Percentiles rank a stretch among this genome's conserved stretches.
phyloP scores from a whole-genome alignment of 2,329 filamentous ascomycete genomes.

The Exophiala aquamarina region DNA sequence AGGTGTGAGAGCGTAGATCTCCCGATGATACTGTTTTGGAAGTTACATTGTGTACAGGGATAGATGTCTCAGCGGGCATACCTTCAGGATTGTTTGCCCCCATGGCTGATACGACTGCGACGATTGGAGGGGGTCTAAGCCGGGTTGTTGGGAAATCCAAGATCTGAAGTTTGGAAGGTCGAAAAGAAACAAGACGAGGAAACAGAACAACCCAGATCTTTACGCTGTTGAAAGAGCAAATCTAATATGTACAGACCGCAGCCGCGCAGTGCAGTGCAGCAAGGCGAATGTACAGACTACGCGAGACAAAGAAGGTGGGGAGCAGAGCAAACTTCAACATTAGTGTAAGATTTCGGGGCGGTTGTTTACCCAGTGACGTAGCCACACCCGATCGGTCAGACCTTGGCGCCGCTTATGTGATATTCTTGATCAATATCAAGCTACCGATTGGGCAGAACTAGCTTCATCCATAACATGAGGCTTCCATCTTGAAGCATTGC shows the following conservation, averaged over 20 bases:
- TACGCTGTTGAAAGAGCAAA: too few species aligned
- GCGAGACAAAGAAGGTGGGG: background rate
- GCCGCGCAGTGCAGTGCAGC: too few species aligned
- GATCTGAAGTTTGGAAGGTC: background rate
- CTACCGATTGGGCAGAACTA: background rate
- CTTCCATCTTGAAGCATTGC: background rate
- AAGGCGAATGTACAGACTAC: too few species aligned
- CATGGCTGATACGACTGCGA: slow-evolving; percentile 2
- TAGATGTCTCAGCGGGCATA: background rate
- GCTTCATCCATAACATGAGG: too few species aligned
- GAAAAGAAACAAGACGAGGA: too few species aligned
- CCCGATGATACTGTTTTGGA: background rate
- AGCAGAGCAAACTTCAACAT: background rate
- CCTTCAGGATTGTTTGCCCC: slow-evolving; percentile 11
- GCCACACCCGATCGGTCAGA: slow-evolving; percentile 2
- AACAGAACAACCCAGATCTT: too few species aligned
- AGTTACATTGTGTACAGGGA: too few species aligned
- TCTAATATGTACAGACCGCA: too few species aligned
- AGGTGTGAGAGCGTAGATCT: slow-evolving; percentile 18
- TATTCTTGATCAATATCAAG: too few species aligned
- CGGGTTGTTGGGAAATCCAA: background rate
- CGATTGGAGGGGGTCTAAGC: background rate
- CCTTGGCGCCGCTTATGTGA: too few species aligned
- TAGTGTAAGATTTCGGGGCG: background rate
- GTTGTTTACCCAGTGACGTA: slow-evolving; percentile 16